These are phyloP conservation scores for Suhomyces ambrosiae DNA, from an alignment of 1,139 yeast species.

Conservation along the genomic window DNA sequence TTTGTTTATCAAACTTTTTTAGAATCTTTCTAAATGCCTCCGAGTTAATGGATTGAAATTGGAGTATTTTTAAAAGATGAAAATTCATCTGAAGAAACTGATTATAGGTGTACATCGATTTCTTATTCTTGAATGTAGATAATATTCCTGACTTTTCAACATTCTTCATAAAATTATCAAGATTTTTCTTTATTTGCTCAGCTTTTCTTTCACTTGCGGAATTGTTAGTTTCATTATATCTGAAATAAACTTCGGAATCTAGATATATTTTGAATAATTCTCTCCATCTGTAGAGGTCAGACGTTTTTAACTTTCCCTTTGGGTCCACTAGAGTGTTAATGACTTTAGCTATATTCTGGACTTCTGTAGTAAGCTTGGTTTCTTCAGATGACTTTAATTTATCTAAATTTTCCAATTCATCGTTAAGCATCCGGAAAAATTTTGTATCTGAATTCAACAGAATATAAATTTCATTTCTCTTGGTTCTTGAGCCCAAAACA, in stretches of 20 bases:
- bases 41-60: conserved; percentile 63
- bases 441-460: conserved; percentile 47
- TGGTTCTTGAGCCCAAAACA: conserved; percentile 1
- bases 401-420: conserved; percentile 56
- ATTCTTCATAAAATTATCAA: conserved; percentile 45
- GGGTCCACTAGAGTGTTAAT: conserved; percentile 46
- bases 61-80: conserved; percentile 57
- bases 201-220: conserved; percentile 43
- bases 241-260: conserved; percentile 67
- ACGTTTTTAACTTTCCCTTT: conserved; percentile 33
- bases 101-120: conserved; percentile 49
- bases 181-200: conserved; percentile 42
- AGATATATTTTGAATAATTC: conserved; percentile 64
- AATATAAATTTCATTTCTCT: conserved; percentile 37
- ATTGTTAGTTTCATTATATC: conserved; percentile 48
- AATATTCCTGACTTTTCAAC: conserved; percentile 46
- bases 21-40: conserved; percentile 67
- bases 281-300: conserved; percentile 73
- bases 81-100: conserved; percentile 56
- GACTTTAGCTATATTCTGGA: conserved; percentile 43
- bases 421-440: conserved; percentile 60
- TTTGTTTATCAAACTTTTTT: conserved; percentile 75
- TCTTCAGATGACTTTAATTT: conserved; percentile 49
- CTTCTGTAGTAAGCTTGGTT: conserved; percentile 42
- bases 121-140: conserved; percentile 50